A percentile compares a stretch with the other conserved stretches of the same genome.
Conservation (phyloP, 257 asterid species). For the Hygrophila difformis region DNA sequence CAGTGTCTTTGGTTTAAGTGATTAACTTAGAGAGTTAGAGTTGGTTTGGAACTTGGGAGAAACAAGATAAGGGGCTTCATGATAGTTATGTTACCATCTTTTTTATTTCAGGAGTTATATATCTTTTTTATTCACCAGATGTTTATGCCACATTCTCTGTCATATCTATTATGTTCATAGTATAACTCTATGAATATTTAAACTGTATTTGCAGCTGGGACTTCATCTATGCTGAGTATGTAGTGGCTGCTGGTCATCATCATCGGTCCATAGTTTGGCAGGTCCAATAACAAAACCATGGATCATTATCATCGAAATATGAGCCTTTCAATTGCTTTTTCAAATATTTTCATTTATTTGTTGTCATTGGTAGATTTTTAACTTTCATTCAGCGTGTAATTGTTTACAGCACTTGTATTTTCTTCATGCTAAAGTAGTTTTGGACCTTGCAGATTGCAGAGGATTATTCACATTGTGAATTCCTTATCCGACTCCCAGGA, state of each 20-base stretch:
- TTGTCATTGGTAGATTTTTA: too few relatives aligned
- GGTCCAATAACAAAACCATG: slow-evolving; percentile 24
- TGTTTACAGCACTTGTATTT: neutral
- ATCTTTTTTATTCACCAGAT: neutral
- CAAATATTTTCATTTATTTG: too few relatives aligned
- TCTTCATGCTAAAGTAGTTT: neutral
- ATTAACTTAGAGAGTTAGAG: too few relatives aligned
- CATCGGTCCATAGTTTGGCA: slow-evolving; percentile 97
- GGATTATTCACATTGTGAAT: slow-evolving; percentile 97
- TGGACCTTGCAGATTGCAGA: slow-evolving; percentile 74
- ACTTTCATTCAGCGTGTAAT: neutral
- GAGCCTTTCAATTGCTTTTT: neutral
- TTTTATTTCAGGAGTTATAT: too few relatives aligned
- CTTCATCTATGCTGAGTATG: slow-evolving; percentile 93
- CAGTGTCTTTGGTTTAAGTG: too few relatives aligned
- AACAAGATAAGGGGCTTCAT: too few relatives aligned
- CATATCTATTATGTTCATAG: too few relatives aligned
- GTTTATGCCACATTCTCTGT: neutral
- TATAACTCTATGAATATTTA: too few relatives aligned
- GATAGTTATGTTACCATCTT: too few relatives aligned
- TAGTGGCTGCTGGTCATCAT: slow-evolving; percentile 93
- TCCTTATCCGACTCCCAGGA: slow-evolving; percentile 95
- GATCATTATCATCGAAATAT: too few relatives aligned
- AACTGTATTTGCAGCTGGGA: slow-evolving; percentile 67
- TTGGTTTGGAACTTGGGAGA: too few relatives aligned